Evolutionary conservation across 2,329 filamentous ascomycete genomes (phyloP).

Genomic region (Sarocladiaceae sp.): DNA sequence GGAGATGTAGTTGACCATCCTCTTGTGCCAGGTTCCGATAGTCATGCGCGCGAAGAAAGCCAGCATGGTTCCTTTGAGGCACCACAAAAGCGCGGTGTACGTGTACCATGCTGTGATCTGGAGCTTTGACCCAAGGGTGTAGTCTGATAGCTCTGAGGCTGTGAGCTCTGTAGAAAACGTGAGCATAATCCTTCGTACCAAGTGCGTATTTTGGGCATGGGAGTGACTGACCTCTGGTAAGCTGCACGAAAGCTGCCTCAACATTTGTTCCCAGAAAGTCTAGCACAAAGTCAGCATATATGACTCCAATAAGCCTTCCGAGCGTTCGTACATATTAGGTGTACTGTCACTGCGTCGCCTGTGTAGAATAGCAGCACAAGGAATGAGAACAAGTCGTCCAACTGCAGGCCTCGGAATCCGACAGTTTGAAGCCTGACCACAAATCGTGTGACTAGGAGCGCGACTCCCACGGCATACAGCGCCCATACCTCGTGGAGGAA

Average conservation of each 20-base stretch:
- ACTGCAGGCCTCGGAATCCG: conserved; percentile 27
- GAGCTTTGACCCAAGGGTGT: conserved; percentile 27
- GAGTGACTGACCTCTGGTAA: conserved; percentile 7
- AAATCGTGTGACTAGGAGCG: conserved; percentile 26
- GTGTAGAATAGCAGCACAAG: conserved; percentile 27
- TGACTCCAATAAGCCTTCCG: not conserved
- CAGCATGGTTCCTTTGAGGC: conserved; percentile 22
- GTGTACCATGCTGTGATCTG: conserved; percentile 33
- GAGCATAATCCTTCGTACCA: not conserved
- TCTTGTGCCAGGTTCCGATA: conserved; percentile 18
- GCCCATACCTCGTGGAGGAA: conserved; percentile 25
- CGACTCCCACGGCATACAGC: conserved; percentile 24
- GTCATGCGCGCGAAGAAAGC: conserved; percentile 24
- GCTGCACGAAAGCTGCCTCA: conserved; percentile 12
- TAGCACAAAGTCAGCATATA: not conserved
- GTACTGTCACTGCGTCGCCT: conserved; percentile 27
- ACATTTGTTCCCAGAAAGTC: conserved; percentile 17
- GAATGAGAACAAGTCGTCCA: conserved; percentile 32
- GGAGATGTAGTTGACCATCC: conserved; percentile 16
- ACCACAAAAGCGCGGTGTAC: conserved; percentile 31
- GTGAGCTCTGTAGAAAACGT: conserved; percentile 16
- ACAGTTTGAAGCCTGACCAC: conserved; percentile 29
- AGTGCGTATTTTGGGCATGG: accelerated
- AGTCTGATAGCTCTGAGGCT: conserved; percentile 19
- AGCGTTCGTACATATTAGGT: conserved; percentile 23